Evolutionary conservation across 176 grass and related monocot species (phyloP), one percentile per base, ranked within the genome.

Genomic region (Paspalum notatum): DNA sequence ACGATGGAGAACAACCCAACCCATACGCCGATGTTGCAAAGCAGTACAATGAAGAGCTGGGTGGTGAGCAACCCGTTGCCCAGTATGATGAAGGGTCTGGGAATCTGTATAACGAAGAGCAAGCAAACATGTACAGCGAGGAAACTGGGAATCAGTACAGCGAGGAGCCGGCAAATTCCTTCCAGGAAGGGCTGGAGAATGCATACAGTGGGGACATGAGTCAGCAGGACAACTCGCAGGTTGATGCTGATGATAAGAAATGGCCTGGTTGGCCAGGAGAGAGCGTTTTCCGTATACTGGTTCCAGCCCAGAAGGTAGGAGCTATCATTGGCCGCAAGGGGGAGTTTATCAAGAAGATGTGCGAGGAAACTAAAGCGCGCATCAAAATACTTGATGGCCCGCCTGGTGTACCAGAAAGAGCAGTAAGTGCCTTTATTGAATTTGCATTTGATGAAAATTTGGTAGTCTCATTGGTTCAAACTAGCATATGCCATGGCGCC

Each of bases 201-300:
- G 78, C 82, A 21, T 78, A 82, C 81, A 82, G 84, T 39, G 61
- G 78, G 42, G 74, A 83, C 39, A 26, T 71, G 65, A 76, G 13
- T 37, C 51, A 86, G 18, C 60, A 78, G 38, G 59, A 64, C 21
- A 74, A 53, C 41, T 61, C 16, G 5, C 57, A 83, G 62, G 83
- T 47, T 47, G 70, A 80, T 57, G 53, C 39, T 43, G 74, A 62
- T 38, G 92, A 98, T 61, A 87, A 92, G 32, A 94, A 45, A 65
- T 98, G 92, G 95, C 87, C 91, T 26, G 95, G 95, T 22, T 98
- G 95, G 92, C 95, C 95, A 10, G 95, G 95, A 47, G 90, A 98
- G 68, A 98, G 73, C 83, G 95, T 92, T 66, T 98, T 98, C 22
- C 87, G 92, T 17, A 93, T 98, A 74, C 82, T 98, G 11, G 85